Base-by-base conservation (phyloP, 2,329 filamentous ascomycete genomes). In the Paecilomyces variotii region DNA sequence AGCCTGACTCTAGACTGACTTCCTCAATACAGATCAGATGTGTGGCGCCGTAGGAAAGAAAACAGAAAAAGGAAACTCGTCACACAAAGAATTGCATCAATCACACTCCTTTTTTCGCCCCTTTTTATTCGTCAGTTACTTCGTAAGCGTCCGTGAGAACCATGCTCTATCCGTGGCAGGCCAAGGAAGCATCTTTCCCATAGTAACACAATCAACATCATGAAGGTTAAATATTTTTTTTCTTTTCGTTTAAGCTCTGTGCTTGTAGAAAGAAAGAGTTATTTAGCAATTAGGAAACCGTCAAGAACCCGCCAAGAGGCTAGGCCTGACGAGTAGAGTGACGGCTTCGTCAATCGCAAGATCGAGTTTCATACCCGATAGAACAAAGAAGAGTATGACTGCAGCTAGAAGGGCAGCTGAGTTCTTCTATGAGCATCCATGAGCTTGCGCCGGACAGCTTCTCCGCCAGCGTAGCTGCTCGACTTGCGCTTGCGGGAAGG, bases 361-460 rank as follows among this genome's bases (percentile, higher is more conserved):
- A 24, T 39, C 32, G 7, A 19, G 30, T 39, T 34, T 3, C 6
- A 39, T 39, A 26, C 34, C 12, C 54, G 12, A 55, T 35, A 4
- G 32, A 39, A 39, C 24, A 6, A 45, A 56, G 19, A 19, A 19
- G 19, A 52, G 14, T 4, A 34, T 45, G 49, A 52, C 12, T 6
- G n/a, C 25, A 27, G 56, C 67, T 66, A 74, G 24, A 75, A 71
- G 14, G 73, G 69, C 35, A 76, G 64, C 55, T 75, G 73, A 50
- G 65, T 70, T 59, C 70, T 72, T 26, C 72, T 73, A 56, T 76
- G 75, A 12, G 74, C 72, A 59, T 77, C 74, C 66, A 77, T 71
- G 24, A 77, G 67, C 68, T 77, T 77, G 52, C 75, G 74, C 55
- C 75, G 72, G 53, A 77, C 74, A 30, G 75, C 73, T 58, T 76